Evolutionary conservation across 2,329 filamentous ascomycete species (phyloP).

Genomic region (Pyricularia pennisetigena): DNA sequence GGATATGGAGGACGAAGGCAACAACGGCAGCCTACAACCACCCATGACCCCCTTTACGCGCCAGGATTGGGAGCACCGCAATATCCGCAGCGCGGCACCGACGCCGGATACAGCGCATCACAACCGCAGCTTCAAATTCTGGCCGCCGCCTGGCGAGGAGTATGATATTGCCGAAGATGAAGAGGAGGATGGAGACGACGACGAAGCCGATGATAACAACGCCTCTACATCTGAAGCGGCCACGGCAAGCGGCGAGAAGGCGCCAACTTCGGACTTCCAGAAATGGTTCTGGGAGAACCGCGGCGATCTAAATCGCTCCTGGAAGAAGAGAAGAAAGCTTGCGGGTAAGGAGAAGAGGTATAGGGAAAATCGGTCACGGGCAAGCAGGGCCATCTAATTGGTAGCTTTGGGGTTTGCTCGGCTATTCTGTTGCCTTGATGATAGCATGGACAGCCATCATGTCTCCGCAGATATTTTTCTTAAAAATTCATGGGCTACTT

Average conservation of each 20-base stretch:
- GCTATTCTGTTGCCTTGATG: slow-evolving; percentile 10
- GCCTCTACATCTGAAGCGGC: slow-evolving; percentile 6
- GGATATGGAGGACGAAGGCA: slow-evolving; percentile 19
- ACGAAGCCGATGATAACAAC: slow-evolving; percentile 10
- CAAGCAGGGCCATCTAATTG: slow-evolving; percentile 5
- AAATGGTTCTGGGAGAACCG: slow-evolving; percentile 61
- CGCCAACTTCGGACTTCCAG: slow-evolving; percentile 43
- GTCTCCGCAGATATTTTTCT: neutral
- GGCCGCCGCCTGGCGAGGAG: slow-evolving; percentile 36
- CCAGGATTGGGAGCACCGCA: slow-evolving; percentile 65
- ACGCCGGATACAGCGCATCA: slow-evolving; percentile 88
- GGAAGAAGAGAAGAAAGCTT: slow-evolving; percentile 54
- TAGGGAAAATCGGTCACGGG: slow-evolving; percentile 46
- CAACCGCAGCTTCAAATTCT: slow-evolving; percentile 51
- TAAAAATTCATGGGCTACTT: neutral
- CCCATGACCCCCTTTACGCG: slow-evolving; percentile 80
- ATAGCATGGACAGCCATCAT: neutral
- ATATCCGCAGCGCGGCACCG: slow-evolving; percentile 78
- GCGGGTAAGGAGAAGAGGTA: slow-evolving; percentile 58
- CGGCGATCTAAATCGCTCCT: slow-evolving; percentile 53
- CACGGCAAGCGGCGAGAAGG: slow-evolving; percentile 8
- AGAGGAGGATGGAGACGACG: slow-evolving; percentile 19
- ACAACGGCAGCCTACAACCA: slow-evolving; percentile 20
- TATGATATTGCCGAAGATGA: slow-evolving; percentile 35
- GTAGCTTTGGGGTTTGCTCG: no score